phyloP scores from a whole-genome alignment of 768 basidiomycete species.

The Rubroboletus pulcherrimus region DNA sequence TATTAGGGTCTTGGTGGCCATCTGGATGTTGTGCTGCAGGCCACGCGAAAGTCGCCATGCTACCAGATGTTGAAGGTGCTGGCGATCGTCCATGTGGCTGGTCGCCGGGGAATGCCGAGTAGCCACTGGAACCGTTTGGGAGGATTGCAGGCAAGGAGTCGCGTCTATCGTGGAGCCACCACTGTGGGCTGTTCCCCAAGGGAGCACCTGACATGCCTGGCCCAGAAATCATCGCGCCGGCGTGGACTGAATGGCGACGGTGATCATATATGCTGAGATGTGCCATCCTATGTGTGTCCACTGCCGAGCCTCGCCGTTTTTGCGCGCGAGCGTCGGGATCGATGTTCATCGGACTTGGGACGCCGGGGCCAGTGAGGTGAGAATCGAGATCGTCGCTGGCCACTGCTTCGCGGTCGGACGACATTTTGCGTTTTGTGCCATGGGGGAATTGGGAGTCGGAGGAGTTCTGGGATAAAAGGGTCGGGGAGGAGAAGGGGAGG shows the following conservation, averaged over 20 bases:
- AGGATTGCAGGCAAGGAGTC: slow-evolving; percentile 72
- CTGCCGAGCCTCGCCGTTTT: slow-evolving; percentile 80
- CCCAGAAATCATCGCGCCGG: slow-evolving; percentile 40
- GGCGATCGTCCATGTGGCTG: slow-evolving; percentile 62
- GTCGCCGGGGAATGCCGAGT: slow-evolving; percentile 59
- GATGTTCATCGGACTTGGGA: slow-evolving; percentile 55
- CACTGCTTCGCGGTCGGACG: slow-evolving; percentile 54
- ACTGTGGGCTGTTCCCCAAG: slow-evolving; percentile 34
- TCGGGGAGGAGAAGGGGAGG: background rate
- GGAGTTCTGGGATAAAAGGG: slow-evolving; percentile 24
- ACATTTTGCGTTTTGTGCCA: slow-evolving; percentile 83
- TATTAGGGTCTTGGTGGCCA: slow-evolving; percentile 44
- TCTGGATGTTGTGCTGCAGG: slow-evolving; percentile 47
- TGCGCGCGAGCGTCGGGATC: slow-evolving; percentile 66
- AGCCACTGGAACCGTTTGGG: slow-evolving; percentile 53
- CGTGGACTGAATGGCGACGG: slow-evolving; percentile 73
- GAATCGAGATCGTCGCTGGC: slow-evolving; percentile 63
- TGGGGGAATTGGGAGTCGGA: slow-evolving; percentile 44
- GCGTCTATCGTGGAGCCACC: slow-evolving; percentile 66
- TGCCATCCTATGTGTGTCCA: slow-evolving; percentile 74
- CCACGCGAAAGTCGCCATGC: slow-evolving; percentile 73
- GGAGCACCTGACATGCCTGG: slow-evolving; percentile 26
- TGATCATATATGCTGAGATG: slow-evolving; percentile 70
- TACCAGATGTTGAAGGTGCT: slow-evolving; percentile 52
- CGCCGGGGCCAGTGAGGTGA: slow-evolving; percentile 64